phyloP scores from a whole-genome alignment of 2,329 filamentous ascomycete genomes.

The Paracoccidioides brasiliensis region DNA sequence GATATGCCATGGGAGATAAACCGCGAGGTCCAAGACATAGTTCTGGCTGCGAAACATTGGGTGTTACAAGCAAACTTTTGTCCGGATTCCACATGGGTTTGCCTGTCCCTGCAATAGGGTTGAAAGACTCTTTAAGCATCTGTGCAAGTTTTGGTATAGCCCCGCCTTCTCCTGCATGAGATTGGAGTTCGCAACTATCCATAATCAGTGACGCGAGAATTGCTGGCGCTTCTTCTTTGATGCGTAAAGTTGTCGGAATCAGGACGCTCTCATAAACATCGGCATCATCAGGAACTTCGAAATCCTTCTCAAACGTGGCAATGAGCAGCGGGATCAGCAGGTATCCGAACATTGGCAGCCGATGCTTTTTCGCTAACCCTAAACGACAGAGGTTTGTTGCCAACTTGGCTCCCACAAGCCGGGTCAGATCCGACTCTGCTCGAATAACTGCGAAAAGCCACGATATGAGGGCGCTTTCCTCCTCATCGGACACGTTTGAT shows the following conservation, averaged over 20 bases:
- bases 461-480: constrained; percentile 58
- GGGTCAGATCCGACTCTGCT: constrained; percentile 41
- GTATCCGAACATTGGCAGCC: constrained; percentile 52
- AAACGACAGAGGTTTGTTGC: constrained; percentile 57
- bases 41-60: constrained; percentile 20
- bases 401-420: constrained; percentile 56
- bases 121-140: constrained; percentile 54
- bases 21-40: constrained; percentile 48
- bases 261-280: constrained; percentile 27
- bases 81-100: constrained; percentile 44
- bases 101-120: constrained; percentile 39
- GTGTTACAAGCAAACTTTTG: constrained; percentile 6
- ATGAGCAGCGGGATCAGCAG: constrained; percentile 59
- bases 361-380: constrained; percentile 49
- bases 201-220: constrained; percentile 67
- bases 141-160: constrained; percentile 50
- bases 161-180: constrained; percentile 60
- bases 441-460: constrained; percentile 46
- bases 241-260: constrained; percentile 34
- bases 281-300: constrained; percentile 27
- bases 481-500: constrained; percentile 40
- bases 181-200: constrained; percentile 67
- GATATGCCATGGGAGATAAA: constrained; percentile 46
- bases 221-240: constrained; percentile 59
- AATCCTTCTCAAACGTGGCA: constrained; percentile 47